Conservation (phyloP, 192 early-diverging fungal genomes). For the Lunasporangiospora selenospora region DNA sequence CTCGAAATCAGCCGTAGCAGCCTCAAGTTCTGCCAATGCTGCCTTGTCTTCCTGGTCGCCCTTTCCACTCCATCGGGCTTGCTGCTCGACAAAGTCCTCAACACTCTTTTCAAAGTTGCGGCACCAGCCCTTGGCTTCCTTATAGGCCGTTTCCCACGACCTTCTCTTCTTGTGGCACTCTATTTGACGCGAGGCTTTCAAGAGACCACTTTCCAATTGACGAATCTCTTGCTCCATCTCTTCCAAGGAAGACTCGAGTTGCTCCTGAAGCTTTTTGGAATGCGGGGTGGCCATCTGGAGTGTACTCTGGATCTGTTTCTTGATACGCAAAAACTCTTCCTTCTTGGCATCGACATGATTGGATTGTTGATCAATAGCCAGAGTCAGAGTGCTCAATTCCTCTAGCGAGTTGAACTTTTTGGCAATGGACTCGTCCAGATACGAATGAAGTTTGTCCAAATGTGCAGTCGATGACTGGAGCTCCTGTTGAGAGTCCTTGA, state of each 20-base stretch:
- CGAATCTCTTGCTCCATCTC: conserved; percentile 13
- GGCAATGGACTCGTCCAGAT: too few species aligned
- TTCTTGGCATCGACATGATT: conserved; percentile 12
- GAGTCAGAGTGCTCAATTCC: too few species aligned
- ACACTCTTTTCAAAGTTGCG: conserved; percentile 3
- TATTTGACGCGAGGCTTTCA: conserved; percentile 5
- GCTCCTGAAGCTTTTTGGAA: conserved; percentile 16
- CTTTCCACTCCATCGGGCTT: conserved; percentile 22
- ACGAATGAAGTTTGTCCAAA: too few species aligned
- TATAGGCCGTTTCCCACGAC: conserved; percentile 25
- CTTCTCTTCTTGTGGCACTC: conserved; percentile 18
- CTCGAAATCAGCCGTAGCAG: conserved; percentile 8
- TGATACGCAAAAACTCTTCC: conserved; percentile 4
- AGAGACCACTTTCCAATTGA: conserved; percentile 11
- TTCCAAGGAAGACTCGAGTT: conserved; percentile 15
- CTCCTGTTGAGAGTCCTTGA: conserved; percentile 3
- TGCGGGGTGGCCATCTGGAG: conserved; percentile 14
- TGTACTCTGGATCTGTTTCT: not conserved
- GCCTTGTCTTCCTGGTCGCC: not conserved
- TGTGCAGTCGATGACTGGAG: too few species aligned
- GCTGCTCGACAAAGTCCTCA: not conserved
- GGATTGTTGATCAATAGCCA: not conserved
- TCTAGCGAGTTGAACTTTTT: too few species aligned
- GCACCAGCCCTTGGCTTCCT: conserved; percentile 10
- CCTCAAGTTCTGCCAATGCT: conserved; percentile 8